These are phyloP conservation scores for Kodamaea laetipori DNA, from an alignment of 805 yeast species.

Conservation along the genomic window DNA sequence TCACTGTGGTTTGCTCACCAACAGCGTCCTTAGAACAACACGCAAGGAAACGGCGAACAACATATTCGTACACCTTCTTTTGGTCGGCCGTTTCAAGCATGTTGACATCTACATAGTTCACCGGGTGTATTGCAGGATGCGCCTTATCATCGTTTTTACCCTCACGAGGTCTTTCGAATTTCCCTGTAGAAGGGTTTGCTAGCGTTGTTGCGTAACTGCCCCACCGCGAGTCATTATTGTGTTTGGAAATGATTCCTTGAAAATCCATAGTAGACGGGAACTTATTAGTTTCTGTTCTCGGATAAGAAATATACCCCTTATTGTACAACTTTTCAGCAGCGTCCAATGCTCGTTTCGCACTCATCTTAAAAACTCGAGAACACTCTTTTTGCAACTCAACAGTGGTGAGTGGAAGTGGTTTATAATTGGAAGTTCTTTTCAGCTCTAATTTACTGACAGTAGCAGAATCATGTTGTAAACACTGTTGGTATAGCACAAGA, in stretches of 20 bases:
- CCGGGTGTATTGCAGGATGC: constrained; percentile 98
- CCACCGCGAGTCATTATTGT: constrained; percentile 60
- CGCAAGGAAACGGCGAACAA: constrained; percentile 84
- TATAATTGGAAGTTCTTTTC: constrained; percentile 70
- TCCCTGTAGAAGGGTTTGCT: constrained; percentile 25
- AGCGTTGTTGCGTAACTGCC: constrained; percentile 62
- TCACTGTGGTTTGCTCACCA: constrained; percentile 66
- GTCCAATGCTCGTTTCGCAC: constrained; percentile 75
- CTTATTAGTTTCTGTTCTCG: constrained; percentile 94
- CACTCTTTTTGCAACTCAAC: constrained; percentile 91
- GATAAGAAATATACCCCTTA: constrained; percentile 86
- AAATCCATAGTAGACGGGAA: constrained; percentile 81
- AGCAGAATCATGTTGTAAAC: constrained; percentile 55
- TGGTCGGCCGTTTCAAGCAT: constrained; percentile 45
- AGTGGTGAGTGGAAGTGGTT: constrained; percentile 91
- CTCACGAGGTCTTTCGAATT: constrained; percentile 62
- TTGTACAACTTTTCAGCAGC: constrained; percentile 86
- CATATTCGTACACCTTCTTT: constrained; percentile 79
- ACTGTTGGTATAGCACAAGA: constrained; percentile 64
- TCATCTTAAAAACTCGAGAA: constrained; percentile 67
- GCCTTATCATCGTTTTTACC: constrained; percentile 92
- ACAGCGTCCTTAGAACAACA: constrained; percentile 90
- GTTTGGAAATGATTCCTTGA: constrained; percentile 59
- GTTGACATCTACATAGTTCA: constrained; percentile 44
- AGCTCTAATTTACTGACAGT: constrained; percentile 51